These are phyloP conservation scores for Stagonosporopsis chrysanthemi DNA, from an alignment of 2,329 filamentous ascomycete genomes.

Conservation along the genomic window DNA sequence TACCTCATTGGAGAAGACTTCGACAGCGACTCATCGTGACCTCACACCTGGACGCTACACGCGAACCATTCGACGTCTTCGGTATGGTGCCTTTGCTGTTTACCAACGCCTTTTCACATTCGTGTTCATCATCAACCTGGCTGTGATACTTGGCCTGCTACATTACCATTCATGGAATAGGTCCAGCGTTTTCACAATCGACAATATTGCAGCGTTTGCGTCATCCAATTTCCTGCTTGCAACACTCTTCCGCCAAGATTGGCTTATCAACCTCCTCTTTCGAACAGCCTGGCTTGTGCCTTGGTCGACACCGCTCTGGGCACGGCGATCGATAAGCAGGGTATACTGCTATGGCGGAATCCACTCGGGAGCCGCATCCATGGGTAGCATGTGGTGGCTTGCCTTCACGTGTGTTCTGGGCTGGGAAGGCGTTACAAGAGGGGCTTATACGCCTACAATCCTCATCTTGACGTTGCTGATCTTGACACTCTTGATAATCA, in stretches of 20 bases:
- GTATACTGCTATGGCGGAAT: slow-evolving; percentile 47
- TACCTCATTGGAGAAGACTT: neutral
- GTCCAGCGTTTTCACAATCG: neutral
- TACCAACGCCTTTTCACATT: slow-evolving; percentile 55
- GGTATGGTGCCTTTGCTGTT: slow-evolving; percentile 31
- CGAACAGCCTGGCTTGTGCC: slow-evolving; percentile 41
- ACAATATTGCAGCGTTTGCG: slow-evolving; percentile 38
- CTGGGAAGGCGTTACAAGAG: slow-evolving; percentile 27
- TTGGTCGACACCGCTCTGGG: slow-evolving; percentile 32
- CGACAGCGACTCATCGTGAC: neutral
- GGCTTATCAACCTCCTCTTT: slow-evolving; percentile 42
- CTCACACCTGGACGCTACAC: neutral
- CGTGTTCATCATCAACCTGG: slow-evolving; percentile 51
- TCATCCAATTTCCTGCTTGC: slow-evolving; percentile 44
- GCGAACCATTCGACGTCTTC: slow-evolving; percentile 26
- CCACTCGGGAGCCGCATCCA: slow-evolving; percentile 44
- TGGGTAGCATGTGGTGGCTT: slow-evolving; percentile 53
- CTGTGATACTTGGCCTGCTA: slow-evolving; percentile 28
- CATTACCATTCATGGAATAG: slow-evolving; percentile 6
- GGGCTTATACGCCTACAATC: slow-evolving; percentile 19
- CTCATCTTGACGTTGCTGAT: slow-evolving; percentile 34
- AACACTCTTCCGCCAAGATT: slow-evolving; percentile 44
- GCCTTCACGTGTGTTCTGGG: slow-evolving; percentile 48
- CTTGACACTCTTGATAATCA: slow-evolving; percentile 28
- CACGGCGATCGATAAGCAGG: slow-evolving; percentile 34